These are phyloP conservation scores for Ascochyta rabiei DNA, from an alignment of 2,329 filamentous ascomycete genomes.

Conservation along the genomic window DNA sequence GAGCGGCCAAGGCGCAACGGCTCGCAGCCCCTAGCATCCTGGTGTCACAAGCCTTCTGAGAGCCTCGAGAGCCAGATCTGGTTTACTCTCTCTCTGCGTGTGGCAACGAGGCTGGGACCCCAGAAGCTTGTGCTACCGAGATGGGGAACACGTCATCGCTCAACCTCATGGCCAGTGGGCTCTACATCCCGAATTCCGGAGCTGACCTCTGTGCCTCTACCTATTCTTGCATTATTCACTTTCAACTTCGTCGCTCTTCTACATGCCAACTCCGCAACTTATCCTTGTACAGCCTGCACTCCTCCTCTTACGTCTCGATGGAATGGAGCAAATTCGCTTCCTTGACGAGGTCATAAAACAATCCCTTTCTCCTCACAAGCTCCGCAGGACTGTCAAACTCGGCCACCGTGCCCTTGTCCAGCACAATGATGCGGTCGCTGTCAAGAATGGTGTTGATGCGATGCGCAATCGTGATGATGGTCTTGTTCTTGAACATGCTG, in stretches of 20 bases:
- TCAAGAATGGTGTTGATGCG: conserved; percentile 96
- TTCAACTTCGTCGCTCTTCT: too few relatives aligned
- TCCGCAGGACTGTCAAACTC: conserved; percentile 89
- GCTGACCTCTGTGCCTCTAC: not conserved
- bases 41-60: not conserved
- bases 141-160: conserved; percentile 4
- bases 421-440: conserved; percentile 87
- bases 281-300: not conserved
- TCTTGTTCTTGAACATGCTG: conserved; percentile 81
- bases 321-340: conserved; percentile 75
- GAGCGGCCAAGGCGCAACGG: conserved; percentile 6
- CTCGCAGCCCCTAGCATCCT: not conserved
- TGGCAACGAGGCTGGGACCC: not conserved
- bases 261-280: not conserved
- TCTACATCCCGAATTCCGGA: not conserved
- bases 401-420: conserved; percentile 86
- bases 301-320: conserved; percentile 16
- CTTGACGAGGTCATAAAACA: conserved; percentile 89
- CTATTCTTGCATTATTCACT: too few relatives aligned
- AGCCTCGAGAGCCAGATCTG: not conserved
- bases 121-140: not conserved
- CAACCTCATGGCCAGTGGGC: not conserved
- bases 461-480: conserved; percentile 98
- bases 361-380: conserved; percentile 74
- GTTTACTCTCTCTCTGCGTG: not conserved